Base-by-base conservation (phyloP, 805 yeast genomes). In the Candida dajiaensis region DNA sequence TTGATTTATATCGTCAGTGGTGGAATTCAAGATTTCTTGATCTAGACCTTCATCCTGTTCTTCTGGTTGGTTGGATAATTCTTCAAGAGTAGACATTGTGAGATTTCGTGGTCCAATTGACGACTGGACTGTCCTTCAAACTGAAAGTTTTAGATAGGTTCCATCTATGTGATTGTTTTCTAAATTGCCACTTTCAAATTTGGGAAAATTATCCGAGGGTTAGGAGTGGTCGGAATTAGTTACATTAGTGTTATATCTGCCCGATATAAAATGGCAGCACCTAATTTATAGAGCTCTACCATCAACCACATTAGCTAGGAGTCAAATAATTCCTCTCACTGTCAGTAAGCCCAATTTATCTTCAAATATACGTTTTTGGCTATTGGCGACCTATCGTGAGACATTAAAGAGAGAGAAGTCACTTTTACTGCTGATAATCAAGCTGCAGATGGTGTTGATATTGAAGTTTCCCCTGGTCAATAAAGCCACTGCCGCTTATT, bases 21-120 rank as follows among this genome's bases (percentile, higher is more conserved):
- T 78, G 42, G 89, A 78, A 50, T 70, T 71, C 54, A 86, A 69
- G 64, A 94, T 85, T 55, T 92, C 99, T 54, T 80, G 81, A 63
- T 89, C 97, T 51, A 90, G 70, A 53, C 78, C 85, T 55, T 75
- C 78, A 44, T 72, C 48, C n/a, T 45, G 47, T 20, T 48, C 53
- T 11, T 46, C 56, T 19, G 69, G 69, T 29, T 66, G 62, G 12
- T 73, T 69, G 36, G 85, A 92, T 54, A 88, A 68, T 60, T 89
- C 96, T 70, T 89, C 96, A 53, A 89, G 69, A 6, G 96, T 87
- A 22, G 95, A 76, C 96, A 89, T 88, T 42, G 25, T 47, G 23
- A 16, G 20, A 8, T 33, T 16, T 16, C 13, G 13, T 16, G 12
- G 20, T 13, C 12, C 36, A 33, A 33, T 33, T 33, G 36, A 33